Evolutionary conservation across 768 basidiomycete species (phyloP).

Genomic region (Russula sp.): DNA sequence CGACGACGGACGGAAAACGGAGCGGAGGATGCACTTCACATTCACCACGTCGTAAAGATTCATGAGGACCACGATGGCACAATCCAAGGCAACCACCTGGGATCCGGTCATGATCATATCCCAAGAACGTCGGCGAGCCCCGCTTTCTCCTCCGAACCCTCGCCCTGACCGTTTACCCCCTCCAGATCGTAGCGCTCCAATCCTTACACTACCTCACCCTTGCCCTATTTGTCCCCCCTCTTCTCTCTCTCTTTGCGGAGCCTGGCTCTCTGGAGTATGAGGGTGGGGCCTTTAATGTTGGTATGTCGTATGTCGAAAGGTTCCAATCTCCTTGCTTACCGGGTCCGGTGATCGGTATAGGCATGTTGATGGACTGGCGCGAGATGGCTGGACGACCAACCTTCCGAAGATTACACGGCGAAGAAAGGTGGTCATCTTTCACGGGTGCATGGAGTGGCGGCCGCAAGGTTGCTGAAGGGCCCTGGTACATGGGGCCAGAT

Average conservation of each 20-base stretch:
- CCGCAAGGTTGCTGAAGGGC: slow-evolving; percentile 60
- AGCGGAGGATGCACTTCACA: background rate
- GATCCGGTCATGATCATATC: slow-evolving; percentile 85
- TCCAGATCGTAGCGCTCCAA: slow-evolving; percentile 88
- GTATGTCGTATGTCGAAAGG: slow-evolving; percentile 41
- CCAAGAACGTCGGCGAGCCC: slow-evolving; percentile 47
- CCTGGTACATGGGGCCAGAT: slow-evolving; percentile 51
- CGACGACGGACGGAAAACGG: too few relatives aligned
- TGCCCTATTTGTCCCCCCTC: slow-evolving; percentile 71
- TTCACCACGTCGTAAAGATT: background rate
- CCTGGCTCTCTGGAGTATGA: slow-evolving; percentile 62
- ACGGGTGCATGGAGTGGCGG: slow-evolving; percentile 79
- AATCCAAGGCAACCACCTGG: slow-evolving; percentile 57
- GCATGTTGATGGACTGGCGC: slow-evolving; percentile 97
- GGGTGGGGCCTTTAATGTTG: slow-evolving; percentile 74
- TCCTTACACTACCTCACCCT: slow-evolving; percentile 91
- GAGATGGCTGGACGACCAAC: slow-evolving; percentile 88
- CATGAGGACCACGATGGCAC: slow-evolving; percentile 30
- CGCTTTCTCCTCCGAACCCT: slow-evolving; percentile 6
- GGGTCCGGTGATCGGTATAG: slow-evolving; percentile 26
- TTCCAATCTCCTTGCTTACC: background rate
- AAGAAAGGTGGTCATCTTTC: slow-evolving; percentile 59
- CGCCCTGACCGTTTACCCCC: slow-evolving; percentile 6
- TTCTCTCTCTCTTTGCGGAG: slow-evolving; percentile 72
- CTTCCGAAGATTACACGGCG: slow-evolving; percentile 56